Percentiles rank a stretch among this genome's conserved stretches.
These are phyloP conservation scores for Conoideocrella luteorostrata DNA, from an alignment of 2,329 filamentous ascomycete genomes.

Conservation along the genomic window DNA sequence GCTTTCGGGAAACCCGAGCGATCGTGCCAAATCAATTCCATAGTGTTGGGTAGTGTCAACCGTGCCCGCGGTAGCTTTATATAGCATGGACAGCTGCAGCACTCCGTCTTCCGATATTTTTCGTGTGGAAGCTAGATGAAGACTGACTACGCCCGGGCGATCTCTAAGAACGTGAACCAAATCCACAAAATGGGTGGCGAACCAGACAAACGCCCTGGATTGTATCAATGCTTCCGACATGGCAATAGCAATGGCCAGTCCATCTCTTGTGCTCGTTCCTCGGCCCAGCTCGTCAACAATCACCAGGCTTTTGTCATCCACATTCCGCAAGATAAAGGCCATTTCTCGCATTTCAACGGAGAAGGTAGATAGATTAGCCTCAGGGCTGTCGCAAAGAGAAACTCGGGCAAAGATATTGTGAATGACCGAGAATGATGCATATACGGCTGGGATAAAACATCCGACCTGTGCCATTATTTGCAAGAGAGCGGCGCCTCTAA, in stretches of 20 bases:
- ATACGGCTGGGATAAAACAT: conserved; percentile 80
- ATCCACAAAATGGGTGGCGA: conserved; percentile 87
- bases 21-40: conserved; percentile 72
- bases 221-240: conserved; percentile 84
- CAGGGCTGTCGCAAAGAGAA: conserved; percentile 79
- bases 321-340: conserved; percentile 82
- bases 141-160: conserved; percentile 70
- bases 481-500: conserved; percentile 75
- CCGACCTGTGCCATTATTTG: conserved; percentile 93
- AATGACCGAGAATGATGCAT: conserved; percentile 73
- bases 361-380: conserved; percentile 89
- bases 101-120: conserved; percentile 39
- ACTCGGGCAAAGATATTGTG: conserved; percentile 82
- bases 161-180: conserved; percentile 70
- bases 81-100: conserved; percentile 75
- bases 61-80: conserved; percentile 69
- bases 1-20: conserved; percentile 62
- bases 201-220: conserved; percentile 76
- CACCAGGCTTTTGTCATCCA: conserved; percentile 68
- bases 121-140: conserved; percentile 72
- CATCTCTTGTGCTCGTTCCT: conserved; percentile 83
- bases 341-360: conserved; percentile 94
- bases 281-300: conserved; percentile 91
- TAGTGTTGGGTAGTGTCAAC: conserved; percentile 65
- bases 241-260: conserved; percentile 80